These are phyloP conservation scores for Carpinus viminea DNA, from an alignment of 306 rosid species.

Conservation along the genomic window DNA sequence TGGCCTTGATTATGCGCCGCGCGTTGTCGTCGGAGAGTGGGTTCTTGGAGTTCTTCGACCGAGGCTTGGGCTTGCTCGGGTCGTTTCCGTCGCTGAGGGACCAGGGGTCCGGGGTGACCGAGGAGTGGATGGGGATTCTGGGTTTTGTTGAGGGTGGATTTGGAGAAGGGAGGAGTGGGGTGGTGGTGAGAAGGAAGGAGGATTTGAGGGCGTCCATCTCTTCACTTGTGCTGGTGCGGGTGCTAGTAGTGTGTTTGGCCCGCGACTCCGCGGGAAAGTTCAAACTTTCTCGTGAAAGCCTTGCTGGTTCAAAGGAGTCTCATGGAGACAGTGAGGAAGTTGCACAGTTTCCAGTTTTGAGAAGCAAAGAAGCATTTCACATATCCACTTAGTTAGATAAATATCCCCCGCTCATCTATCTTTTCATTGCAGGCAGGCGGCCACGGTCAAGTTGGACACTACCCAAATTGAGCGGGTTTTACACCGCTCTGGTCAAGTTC, in stretches of 20 bases:
- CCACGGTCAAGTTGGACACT: no score
- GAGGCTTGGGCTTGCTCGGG: conserved; percentile 61
- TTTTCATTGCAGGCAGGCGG: no score
- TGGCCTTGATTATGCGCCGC: conserved; percentile 80
- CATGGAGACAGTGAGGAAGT: neutral
- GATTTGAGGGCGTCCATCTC: conserved; percentile 62
- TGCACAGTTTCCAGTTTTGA: neutral
- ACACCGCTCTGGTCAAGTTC: no score
- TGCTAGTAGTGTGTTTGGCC: neutral
- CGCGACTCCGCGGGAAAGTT: neutral
- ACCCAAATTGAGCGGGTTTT: no score
- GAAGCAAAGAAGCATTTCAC: neutral
- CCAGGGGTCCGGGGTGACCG: conserved; percentile 83
- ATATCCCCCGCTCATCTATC: no score
- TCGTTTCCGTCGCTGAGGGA: conserved; percentile 58
- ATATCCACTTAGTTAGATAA: no score
- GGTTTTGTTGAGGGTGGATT: conserved; percentile 3
- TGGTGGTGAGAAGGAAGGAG: conserved; percentile 46
- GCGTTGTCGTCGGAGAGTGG: conserved; percentile 92
- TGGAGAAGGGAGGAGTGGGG: conserved; percentile 27
- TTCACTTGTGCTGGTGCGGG: neutral
- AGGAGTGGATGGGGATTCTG: conserved; percentile 24
- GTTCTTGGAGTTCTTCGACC: conserved; percentile 48
- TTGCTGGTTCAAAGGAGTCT: neutral
- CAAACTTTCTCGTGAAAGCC: neutral